Conservation (phyloP, 1,139 yeast species). For the Geotrichum carabidarum region DNA sequence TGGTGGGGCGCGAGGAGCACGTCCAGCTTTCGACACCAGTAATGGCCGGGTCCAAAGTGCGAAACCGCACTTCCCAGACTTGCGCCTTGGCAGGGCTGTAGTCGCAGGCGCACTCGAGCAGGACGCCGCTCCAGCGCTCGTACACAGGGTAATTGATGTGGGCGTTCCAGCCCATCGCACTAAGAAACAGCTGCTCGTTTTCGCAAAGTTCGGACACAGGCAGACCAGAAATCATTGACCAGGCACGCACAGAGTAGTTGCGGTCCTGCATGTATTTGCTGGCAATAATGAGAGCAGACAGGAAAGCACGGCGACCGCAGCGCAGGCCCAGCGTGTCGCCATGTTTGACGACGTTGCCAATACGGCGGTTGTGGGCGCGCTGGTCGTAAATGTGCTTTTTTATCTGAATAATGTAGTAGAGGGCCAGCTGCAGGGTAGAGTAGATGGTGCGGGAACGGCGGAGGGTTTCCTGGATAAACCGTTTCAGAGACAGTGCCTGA, state of each 20-base stretch:
- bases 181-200: conserved; percentile 52
- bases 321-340: conserved; percentile 23
- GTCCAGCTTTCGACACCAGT: conserved; percentile 8
- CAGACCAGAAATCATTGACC: conserved; percentile 72
- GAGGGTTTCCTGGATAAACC: conserved; percentile 58
- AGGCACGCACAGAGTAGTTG: conserved; percentile 60
- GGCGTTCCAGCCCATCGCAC: conserved; percentile 51
- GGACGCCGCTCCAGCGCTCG: conserved; percentile 47
- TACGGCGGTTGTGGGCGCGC: conserved; percentile 8
- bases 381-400: conserved; percentile 28
- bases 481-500: conserved; percentile 34
- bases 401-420: conserved; percentile 56
- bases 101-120: conserved; percentile 28
- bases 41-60: background rate
- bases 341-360: conserved; percentile 11
- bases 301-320: conserved; percentile 62
- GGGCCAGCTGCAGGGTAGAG: conserved; percentile 59
- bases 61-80: conserved; percentile 8
- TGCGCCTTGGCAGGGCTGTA: background rate
- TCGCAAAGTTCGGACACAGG: conserved; percentile 45
- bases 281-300: conserved; percentile 62
- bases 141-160: conserved; percentile 49
- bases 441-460: conserved; percentile 64
- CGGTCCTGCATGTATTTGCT: conserved; percentile 70
- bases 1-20: background rate